These are phyloP conservation scores for Sindora glabra DNA, from an alignment of 306 rosid genomes.

Conservation along the genomic window DNA sequence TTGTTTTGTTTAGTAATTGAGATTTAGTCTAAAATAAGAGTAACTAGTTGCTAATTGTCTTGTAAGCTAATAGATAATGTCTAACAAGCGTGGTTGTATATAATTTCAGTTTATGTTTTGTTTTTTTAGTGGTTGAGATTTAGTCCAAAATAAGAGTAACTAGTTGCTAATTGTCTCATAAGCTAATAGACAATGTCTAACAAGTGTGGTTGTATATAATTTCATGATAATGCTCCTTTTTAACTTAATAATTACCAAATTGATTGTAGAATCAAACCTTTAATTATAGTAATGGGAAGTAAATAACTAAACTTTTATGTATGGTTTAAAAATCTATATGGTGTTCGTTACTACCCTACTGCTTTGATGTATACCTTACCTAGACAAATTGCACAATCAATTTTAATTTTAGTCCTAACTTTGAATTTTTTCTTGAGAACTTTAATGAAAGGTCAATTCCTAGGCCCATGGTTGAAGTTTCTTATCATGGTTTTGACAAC, in stretches of 20 bases:
- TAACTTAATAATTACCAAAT: background rate
- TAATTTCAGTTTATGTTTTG: no score
- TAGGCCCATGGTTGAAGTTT: constrained; percentile 78
- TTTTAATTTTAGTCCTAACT: constrained; percentile 95
- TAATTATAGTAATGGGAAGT: background rate
- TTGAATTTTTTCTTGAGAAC: constrained; percentile 62
- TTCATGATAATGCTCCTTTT: no score
- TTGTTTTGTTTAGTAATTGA: constrained; percentile 16
- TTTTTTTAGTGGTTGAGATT: background rate
- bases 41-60: no score
- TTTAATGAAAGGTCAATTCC: constrained; percentile 58
- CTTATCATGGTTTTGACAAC: constrained; percentile 71
- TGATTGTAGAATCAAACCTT: constrained; percentile 11
- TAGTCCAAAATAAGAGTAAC: no score
- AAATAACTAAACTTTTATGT: background rate
- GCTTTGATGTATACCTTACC: constrained; percentile 96
- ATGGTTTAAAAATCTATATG: constrained; percentile 62
- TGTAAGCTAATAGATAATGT: constrained; percentile 17
- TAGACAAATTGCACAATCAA: constrained; percentile 74
- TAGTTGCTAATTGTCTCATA: no score
- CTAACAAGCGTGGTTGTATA: constrained; percentile 46
- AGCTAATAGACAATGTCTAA: constrained; percentile 34
- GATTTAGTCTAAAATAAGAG: no score
- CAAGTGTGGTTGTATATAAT: constrained; percentile 37
- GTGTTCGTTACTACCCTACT: constrained; percentile 90